Evolutionary conservation across 2,329 filamentous ascomycete species (phyloP).

Genomic region (Nemania sp.): DNA sequence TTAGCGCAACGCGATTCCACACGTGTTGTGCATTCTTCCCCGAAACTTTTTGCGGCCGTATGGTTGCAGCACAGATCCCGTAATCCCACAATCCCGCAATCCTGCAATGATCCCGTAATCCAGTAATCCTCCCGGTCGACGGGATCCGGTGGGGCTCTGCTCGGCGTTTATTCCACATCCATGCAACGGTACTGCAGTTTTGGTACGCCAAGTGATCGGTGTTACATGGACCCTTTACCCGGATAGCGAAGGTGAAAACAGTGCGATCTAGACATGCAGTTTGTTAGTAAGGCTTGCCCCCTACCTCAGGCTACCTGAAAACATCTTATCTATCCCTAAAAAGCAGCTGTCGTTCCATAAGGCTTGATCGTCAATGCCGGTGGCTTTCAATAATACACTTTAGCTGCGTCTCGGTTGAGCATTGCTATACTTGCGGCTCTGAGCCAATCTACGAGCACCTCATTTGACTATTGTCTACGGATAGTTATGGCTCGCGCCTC

Average conservation of each 20-base stretch:
- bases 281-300: not conserved
- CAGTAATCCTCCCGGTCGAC: too few species aligned
- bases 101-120: too few species aligned
- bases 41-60: not conserved
- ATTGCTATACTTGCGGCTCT: not conserved
- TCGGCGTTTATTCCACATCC: not conserved
- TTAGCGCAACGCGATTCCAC: not conserved
- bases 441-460: not conserved
- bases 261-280: not conserved
- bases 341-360: not conserved
- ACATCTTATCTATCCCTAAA: not conserved
- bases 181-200: not conserved
- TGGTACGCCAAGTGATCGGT: not conserved
- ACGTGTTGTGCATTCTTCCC: not conserved
- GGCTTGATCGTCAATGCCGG: not conserved
- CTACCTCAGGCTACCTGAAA: too few species aligned
- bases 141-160: too few species aligned
- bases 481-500: too few species aligned
- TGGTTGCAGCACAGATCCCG: not conserved
- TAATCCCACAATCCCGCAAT: not conserved
- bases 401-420: not conserved
- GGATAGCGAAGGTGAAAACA: not conserved
- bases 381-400: not conserved
- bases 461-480: too few species aligned
- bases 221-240: not conserved